Evolutionary conservation across 2,329 filamentous ascomycete species (phyloP).

Genomic region (Aspergillus ruber): DNA sequence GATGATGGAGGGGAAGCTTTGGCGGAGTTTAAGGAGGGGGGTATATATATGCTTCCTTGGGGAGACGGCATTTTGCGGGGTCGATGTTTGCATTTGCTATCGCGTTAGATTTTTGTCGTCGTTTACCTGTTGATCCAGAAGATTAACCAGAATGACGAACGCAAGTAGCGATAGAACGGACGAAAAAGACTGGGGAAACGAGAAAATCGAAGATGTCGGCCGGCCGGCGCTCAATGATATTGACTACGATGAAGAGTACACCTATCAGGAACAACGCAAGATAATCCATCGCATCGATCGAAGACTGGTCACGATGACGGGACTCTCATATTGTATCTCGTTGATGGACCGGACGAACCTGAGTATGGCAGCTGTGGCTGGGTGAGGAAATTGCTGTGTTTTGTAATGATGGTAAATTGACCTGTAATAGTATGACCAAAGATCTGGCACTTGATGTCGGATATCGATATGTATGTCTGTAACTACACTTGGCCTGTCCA

Average conservation of each 20-base stretch:
- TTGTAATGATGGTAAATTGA: slow-evolving; percentile 42
- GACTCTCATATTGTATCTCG: slow-evolving; percentile 65
- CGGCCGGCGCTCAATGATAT: slow-evolving; percentile 5
- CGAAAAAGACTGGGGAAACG: slow-evolving; percentile 4
- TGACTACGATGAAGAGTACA: slow-evolving; percentile 38
- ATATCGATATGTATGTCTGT: slow-evolving; percentile 19
- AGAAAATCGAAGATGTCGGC: slow-evolving; percentile 12
- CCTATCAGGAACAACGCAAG: slow-evolving; percentile 55
- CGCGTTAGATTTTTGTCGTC: too few relatives aligned
- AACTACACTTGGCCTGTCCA: too few relatives aligned
- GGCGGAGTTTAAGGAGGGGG: too few relatives aligned
- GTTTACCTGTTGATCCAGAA: too few relatives aligned
- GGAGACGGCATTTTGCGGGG: too few relatives aligned
- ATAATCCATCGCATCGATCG: slow-evolving; percentile 66
- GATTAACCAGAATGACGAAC: background rate
- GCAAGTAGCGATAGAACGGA: slow-evolving; percentile 4
- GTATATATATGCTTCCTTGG: too few relatives aligned
- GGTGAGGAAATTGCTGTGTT: slow-evolving; percentile 38
- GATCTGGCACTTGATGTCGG: slow-evolving; percentile 23
- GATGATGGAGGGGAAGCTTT: too few relatives aligned
- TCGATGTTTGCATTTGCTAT: too few relatives aligned
- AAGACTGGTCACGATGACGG: slow-evolving; percentile 56
- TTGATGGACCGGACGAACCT: slow-evolving; percentile 77
- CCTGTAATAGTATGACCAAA: slow-evolving; percentile 51
- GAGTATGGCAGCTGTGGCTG: slow-evolving; percentile 62